These are phyloP conservation scores for Phytophthora cactorum DNA, from an alignment of 352 stramenopile species.

Conservation along the genomic window DNA sequence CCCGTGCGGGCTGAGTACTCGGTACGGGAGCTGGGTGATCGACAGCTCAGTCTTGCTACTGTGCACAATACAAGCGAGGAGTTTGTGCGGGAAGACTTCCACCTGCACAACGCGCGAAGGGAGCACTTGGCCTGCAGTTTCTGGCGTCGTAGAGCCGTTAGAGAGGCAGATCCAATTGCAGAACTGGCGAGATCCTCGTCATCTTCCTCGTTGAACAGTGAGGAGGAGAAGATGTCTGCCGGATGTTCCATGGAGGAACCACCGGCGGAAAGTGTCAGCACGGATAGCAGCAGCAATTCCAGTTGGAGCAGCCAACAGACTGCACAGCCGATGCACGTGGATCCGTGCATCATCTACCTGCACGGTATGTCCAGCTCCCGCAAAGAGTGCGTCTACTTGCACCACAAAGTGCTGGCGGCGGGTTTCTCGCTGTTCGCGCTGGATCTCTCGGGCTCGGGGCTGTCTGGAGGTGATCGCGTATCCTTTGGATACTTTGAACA, in stretches of 20 bases:
- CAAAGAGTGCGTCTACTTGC: constrained; percentile 78
- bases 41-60: constrained; percentile 22
- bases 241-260: constrained; percentile 10
- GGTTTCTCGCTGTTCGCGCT: constrained; percentile 81
- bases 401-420: constrained; percentile 49
- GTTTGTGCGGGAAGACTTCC: constrained; percentile 64
- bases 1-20: constrained; percentile 69
- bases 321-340: neutral
- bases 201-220: constrained; percentile 9
- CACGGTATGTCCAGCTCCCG: constrained; percentile 82
- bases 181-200: constrained; percentile 9
- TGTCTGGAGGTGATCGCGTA: constrained; percentile 67
- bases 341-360: constrained; percentile 77
- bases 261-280: constrained; percentile 26
- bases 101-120: constrained; percentile 53
- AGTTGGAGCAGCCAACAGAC: constrained; percentile 19
- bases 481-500: constrained; percentile 80
- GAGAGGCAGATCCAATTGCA: constrained; percentile 33
- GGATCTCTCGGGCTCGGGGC: constrained; percentile 72
- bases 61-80: constrained; percentile 8
- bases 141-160: constrained; percentile 47
- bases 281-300: constrained; percentile 38
- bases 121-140: constrained; percentile 78
- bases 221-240: constrained; percentile 19
- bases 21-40: constrained; percentile 56